A percentile compares a stretch with the other conserved stretches of the same genome.
These are phyloP conservation scores for Ulota crispa DNA, from an alignment of 225 moss, liverwort and hornwort species.

Conservation along the genomic window DNA sequence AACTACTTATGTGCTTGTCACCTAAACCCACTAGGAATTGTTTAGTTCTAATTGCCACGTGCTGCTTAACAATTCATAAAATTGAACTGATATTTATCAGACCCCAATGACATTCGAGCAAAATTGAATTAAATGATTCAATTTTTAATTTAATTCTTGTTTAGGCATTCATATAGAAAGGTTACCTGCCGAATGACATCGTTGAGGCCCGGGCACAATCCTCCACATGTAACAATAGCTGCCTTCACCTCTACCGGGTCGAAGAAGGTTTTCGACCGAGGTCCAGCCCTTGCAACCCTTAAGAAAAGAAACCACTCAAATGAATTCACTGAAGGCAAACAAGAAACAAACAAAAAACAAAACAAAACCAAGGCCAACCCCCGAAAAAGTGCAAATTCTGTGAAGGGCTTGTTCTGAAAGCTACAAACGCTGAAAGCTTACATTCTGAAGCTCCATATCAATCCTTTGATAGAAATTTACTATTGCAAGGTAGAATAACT, in stretches of 20 bases:
- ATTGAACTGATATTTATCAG: too few relatives aligned
- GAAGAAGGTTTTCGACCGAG: constrained; percentile 74
- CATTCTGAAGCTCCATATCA: background rate
- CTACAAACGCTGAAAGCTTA: constrained; percentile 8
- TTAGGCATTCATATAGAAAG: background rate
- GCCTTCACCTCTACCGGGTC: constrained; percentile 80
- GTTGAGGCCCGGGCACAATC: constrained; percentile 92
- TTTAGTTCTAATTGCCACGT: too few relatives aligned
- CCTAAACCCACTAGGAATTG: too few relatives aligned
- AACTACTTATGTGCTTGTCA: too few relatives aligned
- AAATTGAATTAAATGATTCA: too few relatives aligned
- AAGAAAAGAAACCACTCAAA: background rate
- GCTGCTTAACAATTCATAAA: too few relatives aligned
- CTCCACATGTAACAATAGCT: constrained; percentile 93
- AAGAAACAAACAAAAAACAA: too few relatives aligned
- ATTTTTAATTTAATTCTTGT: too few relatives aligned
- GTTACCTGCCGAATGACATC: constrained; percentile 91
- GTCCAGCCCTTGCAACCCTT: constrained; percentile 91
- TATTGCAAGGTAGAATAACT: background rate
- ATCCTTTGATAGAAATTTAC: background rate
- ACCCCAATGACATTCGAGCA: too few relatives aligned
- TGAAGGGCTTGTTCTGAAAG: background rate
- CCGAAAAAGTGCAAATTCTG: background rate
- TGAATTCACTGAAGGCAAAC: background rate
- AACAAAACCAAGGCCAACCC: too few relatives aligned